Base-by-base conservation (phyloP, 1,139 yeast species). In the Pichia sorboxylosa region DNA sequence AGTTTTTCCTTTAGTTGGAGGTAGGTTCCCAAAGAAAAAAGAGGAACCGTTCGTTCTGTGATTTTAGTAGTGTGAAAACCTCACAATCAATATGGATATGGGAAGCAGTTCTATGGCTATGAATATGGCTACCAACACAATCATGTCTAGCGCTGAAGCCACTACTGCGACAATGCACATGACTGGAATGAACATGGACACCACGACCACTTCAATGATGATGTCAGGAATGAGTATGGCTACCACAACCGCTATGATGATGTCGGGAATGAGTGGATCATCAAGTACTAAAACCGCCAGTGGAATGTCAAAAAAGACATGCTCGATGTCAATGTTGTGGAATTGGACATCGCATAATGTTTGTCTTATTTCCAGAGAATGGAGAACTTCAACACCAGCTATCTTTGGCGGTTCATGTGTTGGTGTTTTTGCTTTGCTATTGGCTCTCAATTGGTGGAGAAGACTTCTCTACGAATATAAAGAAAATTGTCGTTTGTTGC, bases 331-430 rank as follows among this genome's bases (percentile, higher is more conserved):
- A 5, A 68, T 68, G 75, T 41, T 63, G 27, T 69, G 74, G 74
- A 69, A 69, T 47, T 68, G 74, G 74, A 50, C 63, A 38, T 69
- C 80, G 0, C 59, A 74, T 17, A 75, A 75, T 44, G 55, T 74
- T 4, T 76, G 84, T 46, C 73, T 77, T 44, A 59, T 76, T 37
- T 64, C 81, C n/a, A 54, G 52, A 24, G 55, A 73, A 21, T 77
- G 85, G 85, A 80, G 70, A 40, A 69, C 73, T 21, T 60, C 56
- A 17, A 58, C 76, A 2, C 56, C 53, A 28, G 78, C 75, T 2
- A 68, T 62, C 49, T 76, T 77, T 58, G 84, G 79, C 7, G 84
- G 83, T 9, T 63, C 81, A 0, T 77, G 84, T 53, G 60, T 77
- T 27, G 83, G 82, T 9, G 72, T 72, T 5, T 68, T 74, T 48